Evolutionary conservation across 495 filamentous ascomycete genomes (phyloP).

Genomic region (Echria macrotheca): DNA sequence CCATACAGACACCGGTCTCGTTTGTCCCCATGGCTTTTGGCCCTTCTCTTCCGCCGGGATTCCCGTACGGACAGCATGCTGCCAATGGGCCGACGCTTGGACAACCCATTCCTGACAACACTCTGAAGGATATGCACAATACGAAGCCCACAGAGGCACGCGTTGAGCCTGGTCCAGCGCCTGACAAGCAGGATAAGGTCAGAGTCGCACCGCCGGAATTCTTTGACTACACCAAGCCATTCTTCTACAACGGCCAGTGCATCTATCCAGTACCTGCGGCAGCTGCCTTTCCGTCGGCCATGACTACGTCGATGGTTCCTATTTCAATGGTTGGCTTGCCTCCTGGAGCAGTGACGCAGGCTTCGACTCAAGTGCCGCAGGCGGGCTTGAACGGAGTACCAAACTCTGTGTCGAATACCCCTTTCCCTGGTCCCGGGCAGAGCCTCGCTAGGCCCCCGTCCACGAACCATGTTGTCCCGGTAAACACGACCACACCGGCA

Average conservation of each 20-base stretch:
- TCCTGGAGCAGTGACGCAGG: constrained; percentile 10
- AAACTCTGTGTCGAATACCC: constrained; percentile 12
- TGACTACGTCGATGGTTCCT: constrained; percentile 19
- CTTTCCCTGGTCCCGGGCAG: constrained; percentile 10
- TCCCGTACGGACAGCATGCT: constrained; percentile 17
- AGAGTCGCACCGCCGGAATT: constrained; percentile 41
- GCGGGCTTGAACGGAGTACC: constrained; percentile 16
- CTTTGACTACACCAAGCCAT: constrained; percentile 41
- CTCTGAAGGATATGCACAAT: constrained; percentile 24
- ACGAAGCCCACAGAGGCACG: constrained; percentile 21
- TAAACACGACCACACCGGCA: neutral
- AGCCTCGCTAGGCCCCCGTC: neutral
- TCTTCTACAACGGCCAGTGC: constrained; percentile 44
- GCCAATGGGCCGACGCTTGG: constrained; percentile 8
- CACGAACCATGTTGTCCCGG: neutral
- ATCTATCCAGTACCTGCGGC: constrained; percentile 41
- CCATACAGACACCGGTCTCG: constrained; percentile 23
- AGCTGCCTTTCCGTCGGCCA: constrained; percentile 13
- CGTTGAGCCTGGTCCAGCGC: constrained; percentile 19
- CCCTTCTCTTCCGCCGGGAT: constrained; percentile 19
- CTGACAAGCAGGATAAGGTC: constrained; percentile 33
- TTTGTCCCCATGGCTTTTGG: constrained; percentile 29
- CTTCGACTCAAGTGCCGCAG: constrained; percentile 16
- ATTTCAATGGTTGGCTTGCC: constrained; percentile 21
- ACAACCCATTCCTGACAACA: constrained; percentile 2